Conservation (phyloP, 2,329 filamentous ascomycete species). For the Colletotrichum paranaense region DNA sequence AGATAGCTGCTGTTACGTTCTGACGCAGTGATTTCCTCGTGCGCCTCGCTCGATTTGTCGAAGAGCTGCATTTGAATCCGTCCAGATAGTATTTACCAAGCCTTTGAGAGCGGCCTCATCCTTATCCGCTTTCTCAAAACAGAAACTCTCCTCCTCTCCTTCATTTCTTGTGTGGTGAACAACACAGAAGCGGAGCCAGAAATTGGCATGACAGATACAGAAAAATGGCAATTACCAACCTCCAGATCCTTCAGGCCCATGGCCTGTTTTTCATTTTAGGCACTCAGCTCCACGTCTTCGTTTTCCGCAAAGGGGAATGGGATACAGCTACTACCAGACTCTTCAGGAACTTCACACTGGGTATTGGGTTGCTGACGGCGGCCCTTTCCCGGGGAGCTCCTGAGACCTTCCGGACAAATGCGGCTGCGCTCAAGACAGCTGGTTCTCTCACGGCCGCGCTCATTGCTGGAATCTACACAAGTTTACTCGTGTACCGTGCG, state of each 20-base stretch:
- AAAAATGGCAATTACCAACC: background rate
- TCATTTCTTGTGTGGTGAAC: background rate
- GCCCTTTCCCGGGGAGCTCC: constrained; percentile 7
- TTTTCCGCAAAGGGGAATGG: constrained; percentile 43
- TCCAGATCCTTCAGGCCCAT: background rate
- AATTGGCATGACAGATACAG: background rate
- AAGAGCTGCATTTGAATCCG: background rate
- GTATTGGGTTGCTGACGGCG: constrained; percentile 11
- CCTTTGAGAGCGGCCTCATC: background rate
- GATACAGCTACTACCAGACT: constrained; percentile 37
- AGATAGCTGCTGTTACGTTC: background rate
- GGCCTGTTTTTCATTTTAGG: constrained; percentile 26
- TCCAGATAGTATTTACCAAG: background rate
- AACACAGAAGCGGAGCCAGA: background rate
- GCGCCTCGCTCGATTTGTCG: background rate
- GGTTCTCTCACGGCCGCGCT: constrained; percentile 7
- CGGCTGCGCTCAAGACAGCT: constrained; percentile 5
- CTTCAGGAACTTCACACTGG: constrained; percentile 18
- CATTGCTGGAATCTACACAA: constrained; percentile 34
- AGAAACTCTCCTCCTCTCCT: too few relatives aligned
- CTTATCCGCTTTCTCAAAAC: background rate
- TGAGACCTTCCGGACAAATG: background rate
- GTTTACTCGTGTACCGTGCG: constrained; percentile 38
- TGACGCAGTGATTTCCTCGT: background rate
- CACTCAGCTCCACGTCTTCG: constrained; percentile 34